Percentiles rank a stretch among this genome's conserved stretches.
These are phyloP conservation scores for Chaetomium strumarium DNA, from an alignment of 2,329 filamentous ascomycete genomes.

Conservation along the genomic window DNA sequence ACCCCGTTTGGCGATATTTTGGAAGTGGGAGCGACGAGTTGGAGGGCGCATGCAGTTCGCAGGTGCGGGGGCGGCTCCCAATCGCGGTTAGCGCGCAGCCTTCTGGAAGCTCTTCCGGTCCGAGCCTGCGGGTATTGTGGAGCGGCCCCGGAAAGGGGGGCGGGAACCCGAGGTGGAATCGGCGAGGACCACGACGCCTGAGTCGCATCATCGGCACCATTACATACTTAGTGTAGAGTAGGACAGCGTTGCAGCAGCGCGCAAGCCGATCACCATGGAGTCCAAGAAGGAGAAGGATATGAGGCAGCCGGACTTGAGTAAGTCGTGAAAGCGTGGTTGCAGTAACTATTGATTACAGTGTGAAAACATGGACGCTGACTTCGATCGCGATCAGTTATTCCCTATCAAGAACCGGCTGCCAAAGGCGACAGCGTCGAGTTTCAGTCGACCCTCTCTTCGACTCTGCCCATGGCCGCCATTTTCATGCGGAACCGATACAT, in stretches of 20 bases:
- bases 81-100: neutral
- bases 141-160: neutral
- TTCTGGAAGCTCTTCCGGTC: conserved; percentile 4
- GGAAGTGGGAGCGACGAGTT: too few species aligned
- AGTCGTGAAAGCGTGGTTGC: conserved; percentile 14
- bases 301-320: conserved; percentile 41
- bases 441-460: conserved; percentile 64
- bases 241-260: neutral
- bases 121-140: conserved; percentile 5
- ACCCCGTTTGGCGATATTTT: neutral
- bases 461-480: conserved; percentile 92
- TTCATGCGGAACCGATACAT: conserved; percentile 84
- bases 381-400: conserved; percentile 58
- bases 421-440: conserved; percentile 63
- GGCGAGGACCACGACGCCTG: too few species aligned
- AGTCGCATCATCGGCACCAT: too few species aligned
- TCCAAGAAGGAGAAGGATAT: conserved; percentile 37
- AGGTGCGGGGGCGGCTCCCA: neutral
- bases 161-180: too few species aligned
- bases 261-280: conserved; percentile 31
- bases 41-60: neutral
- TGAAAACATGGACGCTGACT: conserved; percentile 5
- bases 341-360: neutral
- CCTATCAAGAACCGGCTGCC: conserved; percentile 71
- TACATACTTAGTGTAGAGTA: too few species aligned